Percentiles rank a stretch among this genome's conserved stretches.
Evolutionary conservation across 2,329 filamentous ascomycete genomes (phyloP).

Genomic region (Xylariaceae sp.): DNA sequence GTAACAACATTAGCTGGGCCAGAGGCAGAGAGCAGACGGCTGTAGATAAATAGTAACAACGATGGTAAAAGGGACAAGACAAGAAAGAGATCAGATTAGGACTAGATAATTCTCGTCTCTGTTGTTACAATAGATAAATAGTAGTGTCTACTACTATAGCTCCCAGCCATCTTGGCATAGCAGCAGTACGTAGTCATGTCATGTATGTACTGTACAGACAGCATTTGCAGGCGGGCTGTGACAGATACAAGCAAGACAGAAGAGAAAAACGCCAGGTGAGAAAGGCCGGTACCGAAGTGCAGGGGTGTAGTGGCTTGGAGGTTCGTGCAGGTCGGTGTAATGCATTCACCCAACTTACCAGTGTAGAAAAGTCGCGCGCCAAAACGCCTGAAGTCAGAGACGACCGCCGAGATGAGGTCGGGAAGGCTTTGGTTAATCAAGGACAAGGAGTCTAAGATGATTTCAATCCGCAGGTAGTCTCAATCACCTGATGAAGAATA

Average conservation of each 20-base stretch:
- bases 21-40: conserved; percentile 11
- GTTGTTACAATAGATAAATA: conserved; percentile 9
- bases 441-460: conserved; percentile 38
- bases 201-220: conserved; percentile 19
- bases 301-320: conserved; percentile 34
- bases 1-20: conserved; percentile 23
- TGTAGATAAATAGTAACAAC: conserved; percentile 6
- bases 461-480: conserved; percentile 50
- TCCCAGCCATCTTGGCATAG: conserved; percentile 7
- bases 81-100: conserved; percentile 22
- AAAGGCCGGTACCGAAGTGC: conserved; percentile 35
- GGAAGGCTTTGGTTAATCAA: conserved; percentile 42
- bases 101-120: conserved; percentile 8
- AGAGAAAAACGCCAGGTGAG: conserved; percentile 31
- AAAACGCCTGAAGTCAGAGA: conserved; percentile 22
- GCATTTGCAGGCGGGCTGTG: conserved; percentile 23
- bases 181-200: conserved; percentile 3
- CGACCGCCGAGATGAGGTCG: conserved; percentile 22
- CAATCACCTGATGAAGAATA: conserved; percentile 59
- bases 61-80: conserved; percentile 19
- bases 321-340: conserved; percentile 26
- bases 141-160: not conserved
- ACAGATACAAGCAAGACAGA: conserved; percentile 27
- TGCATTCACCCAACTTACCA: conserved; percentile 34
- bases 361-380: conserved; percentile 32